Evolutionary conservation across 108 stramenopile genomes (phyloP), one percentile per base, ranked within the genome.

Genomic region (Nitzschia palea): DNA sequence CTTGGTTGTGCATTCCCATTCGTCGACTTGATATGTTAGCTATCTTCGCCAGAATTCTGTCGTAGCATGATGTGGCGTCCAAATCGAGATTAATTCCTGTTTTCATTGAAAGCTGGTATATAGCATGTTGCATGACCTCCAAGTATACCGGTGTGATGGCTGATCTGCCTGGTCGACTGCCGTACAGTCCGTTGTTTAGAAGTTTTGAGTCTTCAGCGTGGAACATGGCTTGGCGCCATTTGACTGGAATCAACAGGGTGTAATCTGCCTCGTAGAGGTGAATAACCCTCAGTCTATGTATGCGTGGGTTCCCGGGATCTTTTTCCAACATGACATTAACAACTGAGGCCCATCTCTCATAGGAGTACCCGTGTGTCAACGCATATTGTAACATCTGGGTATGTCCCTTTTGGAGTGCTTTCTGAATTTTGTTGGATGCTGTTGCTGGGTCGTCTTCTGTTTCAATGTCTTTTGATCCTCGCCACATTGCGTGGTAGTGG

Each of bases 261-360:
- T 51, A 51, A 51, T 56, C 55, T 8, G 55, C 26, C 23, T 56
- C 55, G 31, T 56, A 56, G 4, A 56, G 25, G 31, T 56, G 55
- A 14, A 56, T 56, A 14, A 56, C 55, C 10, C 55, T 14, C n/a
- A n/a, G n/a, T n/a, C n/a, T n/a, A n/a, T n/a, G n/a, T n/a, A n/a
- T n/a, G n/a, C n/a, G n/a, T n/a, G 26, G 55, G 29, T 30, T n/a
- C 25, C 55, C 55, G 4, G 25, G 28, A 9, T 56, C 55, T 56
- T 56, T 56, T 27, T 10, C 9, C 15, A 56, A 22, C 55, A 56
- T 56, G 5, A 56, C 55, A 20, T 51, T 51, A 5, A 51, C 50
- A 23, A 51, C 50, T 10, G 5, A 6, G 17, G 17, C 6, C 50
- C 50, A 51, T 10, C 50, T 6, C 1, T 33, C 31, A 26, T 4